Percentiles rank a stretch among this genome's conserved stretches.
phyloP scores from a whole-genome alignment of 306 rosid species.

The Rubus idaeus region DNA sequence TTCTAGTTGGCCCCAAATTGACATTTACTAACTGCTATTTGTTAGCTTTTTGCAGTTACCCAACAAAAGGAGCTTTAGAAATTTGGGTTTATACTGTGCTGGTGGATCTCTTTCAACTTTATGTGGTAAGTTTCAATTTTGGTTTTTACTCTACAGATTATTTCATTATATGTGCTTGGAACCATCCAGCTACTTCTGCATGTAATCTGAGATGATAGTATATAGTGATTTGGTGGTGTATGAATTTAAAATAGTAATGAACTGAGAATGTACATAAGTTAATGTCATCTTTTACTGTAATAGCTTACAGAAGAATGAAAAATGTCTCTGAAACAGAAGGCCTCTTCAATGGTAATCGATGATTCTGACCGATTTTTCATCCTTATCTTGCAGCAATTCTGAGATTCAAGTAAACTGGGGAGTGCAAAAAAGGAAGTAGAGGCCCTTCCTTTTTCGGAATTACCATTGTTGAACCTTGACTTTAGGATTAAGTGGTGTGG shows the following conservation, averaged over 20 bases:
- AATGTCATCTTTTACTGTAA: not conserved
- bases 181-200: not conserved
- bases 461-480: not conserved
- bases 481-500: too few relatives aligned
- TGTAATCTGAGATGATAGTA: too few relatives aligned
- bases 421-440: not conserved
- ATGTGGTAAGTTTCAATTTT: not conserved
- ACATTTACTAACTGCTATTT: not conserved
- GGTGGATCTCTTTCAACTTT: not conserved
- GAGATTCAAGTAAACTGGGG: not conserved
- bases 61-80: not conserved
- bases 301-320: not conserved
- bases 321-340: not conserved
- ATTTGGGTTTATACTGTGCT: not conserved
- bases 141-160: not conserved
- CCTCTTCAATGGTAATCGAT: too few relatives aligned
- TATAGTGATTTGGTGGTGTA: not conserved
- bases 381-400: not conserved
- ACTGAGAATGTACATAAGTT: not conserved
- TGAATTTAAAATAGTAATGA: not conserved
- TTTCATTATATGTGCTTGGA: not conserved
- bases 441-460: not conserved
- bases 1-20: not conserved
- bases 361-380: not conserved
- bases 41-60: not conserved